A percentile compares a stretch with the other conserved stretches of the same genome.
Conservation (phyloP, 345 rosid species). For the Excoecaria cochinchinensis region DNA sequence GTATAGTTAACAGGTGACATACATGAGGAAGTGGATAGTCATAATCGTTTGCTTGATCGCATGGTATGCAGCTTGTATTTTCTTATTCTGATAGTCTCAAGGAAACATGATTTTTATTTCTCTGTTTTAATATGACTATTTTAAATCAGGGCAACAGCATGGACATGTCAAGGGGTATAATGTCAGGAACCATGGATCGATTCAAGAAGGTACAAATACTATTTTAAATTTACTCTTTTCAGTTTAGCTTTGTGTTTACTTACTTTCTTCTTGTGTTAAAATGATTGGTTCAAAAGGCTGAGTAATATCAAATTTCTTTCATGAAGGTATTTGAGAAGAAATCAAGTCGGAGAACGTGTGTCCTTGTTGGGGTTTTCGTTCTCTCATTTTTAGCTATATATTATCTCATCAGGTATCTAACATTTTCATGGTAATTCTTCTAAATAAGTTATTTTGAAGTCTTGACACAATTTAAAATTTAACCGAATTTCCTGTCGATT, state of each 20-base stretch:
- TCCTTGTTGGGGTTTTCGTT: slow-evolving; percentile 58
- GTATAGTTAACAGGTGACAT: slow-evolving; percentile 80
- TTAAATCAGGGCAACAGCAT: slow-evolving; percentile 68
- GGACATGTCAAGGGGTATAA: slow-evolving; percentile 81
- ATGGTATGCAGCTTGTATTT: slow-evolving; percentile 43
- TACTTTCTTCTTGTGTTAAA: slow-evolving; percentile 1
- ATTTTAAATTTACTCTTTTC: neutral
- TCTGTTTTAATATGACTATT: slow-evolving; percentile 17
- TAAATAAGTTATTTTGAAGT: neutral
- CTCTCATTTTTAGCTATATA: slow-evolving; percentile 52
- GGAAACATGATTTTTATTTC: slow-evolving; percentile 6
- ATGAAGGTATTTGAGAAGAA: slow-evolving; percentile 81
- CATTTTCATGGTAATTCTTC: neutral
- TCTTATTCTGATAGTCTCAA: neutral
- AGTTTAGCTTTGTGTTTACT: slow-evolving; percentile 3
- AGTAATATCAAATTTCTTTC: slow-evolving; percentile 14
- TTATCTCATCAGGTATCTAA: slow-evolving; percentile 60
- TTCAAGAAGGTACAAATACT: slow-evolving; percentile 62
- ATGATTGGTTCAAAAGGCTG: slow-evolving; percentile 7
- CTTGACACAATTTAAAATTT: neutral
- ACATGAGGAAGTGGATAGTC: slow-evolving; percentile 87
- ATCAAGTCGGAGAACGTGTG: slow-evolving; percentile 61
- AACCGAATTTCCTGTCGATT: neutral
- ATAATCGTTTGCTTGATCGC: slow-evolving; percentile 73
- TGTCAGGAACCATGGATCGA: slow-evolving; percentile 87